These are phyloP conservation scores for Trichoderma virens DNA, from an alignment of 495 filamentous ascomycete species.

Conservation along the genomic window DNA sequence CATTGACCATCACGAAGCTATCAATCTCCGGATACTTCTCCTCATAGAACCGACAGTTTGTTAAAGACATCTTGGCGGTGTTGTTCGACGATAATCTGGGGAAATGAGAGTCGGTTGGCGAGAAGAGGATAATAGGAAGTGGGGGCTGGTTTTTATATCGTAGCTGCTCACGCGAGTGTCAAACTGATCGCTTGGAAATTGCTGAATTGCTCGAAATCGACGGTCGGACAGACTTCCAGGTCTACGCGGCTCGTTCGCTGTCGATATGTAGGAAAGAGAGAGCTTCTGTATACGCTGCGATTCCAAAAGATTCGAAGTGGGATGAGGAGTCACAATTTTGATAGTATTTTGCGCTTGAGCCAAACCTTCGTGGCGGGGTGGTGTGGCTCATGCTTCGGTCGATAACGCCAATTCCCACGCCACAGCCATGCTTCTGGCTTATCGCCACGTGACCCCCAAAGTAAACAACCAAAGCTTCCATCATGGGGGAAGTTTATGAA, in stretches of 20 bases:
- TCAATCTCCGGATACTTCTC: slow-evolving; percentile 98
- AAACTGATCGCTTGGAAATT: neutral
- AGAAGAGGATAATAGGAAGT: slow-evolving; percentile 5
- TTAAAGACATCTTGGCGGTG: slow-evolving; percentile 73
- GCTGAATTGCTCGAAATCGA: neutral
- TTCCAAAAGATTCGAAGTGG: slow-evolving; percentile 8
- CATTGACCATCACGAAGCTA: slow-evolving; percentile 98
- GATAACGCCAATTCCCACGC: slow-evolving; percentile 2
- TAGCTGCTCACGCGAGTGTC: neutral
- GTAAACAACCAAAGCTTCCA: slow-evolving; percentile 10
- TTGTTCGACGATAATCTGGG: neutral
- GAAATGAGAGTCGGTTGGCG: neutral
- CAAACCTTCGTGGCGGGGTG: slow-evolving; percentile 9
- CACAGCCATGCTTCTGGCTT: neutral
- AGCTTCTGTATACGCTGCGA: neutral
- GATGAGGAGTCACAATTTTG: slow-evolving; percentile 14
- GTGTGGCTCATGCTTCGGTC: neutral
- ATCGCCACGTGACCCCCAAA: slow-evolving; percentile 6
- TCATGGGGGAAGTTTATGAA: neutral
- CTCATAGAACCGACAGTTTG: slow-evolving; percentile 98
- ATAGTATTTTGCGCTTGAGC: slow-evolving; percentile 9
- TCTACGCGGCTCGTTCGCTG: neutral
- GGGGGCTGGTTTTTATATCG: neutral
- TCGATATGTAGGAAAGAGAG: neutral
- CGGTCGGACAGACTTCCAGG: neutral